These are phyloP conservation scores for Multifurca ochricompacta DNA, from an alignment of 768 basidiomycete species.

Conservation along the genomic window DNA sequence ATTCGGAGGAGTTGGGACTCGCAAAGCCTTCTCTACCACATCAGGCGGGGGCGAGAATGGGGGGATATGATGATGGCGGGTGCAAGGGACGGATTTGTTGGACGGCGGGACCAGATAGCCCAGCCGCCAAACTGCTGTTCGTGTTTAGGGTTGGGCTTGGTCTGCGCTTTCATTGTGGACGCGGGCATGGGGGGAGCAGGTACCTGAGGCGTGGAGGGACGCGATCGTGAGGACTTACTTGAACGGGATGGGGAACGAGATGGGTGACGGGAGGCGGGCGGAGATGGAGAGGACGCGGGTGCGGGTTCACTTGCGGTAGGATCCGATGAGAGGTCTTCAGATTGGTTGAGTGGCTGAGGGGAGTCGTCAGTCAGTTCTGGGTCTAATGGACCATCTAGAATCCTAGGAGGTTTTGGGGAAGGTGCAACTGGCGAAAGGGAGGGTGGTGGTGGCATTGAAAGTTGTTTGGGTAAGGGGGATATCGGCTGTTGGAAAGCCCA, in stretches of 20 bases:
- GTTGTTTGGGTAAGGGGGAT: conserved; percentile 58
- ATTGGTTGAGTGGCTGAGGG: not conserved
- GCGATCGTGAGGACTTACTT: conserved; percentile 1
- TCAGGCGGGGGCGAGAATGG: conserved; percentile 52
- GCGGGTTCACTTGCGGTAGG: not conserved
- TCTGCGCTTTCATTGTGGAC: not conserved
- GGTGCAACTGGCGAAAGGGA: conserved; percentile 17
- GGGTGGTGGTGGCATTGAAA: conserved; percentile 39
- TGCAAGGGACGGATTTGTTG: conserved; percentile 52
- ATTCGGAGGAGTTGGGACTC: conserved; percentile 40
- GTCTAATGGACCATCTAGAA: conserved; percentile 15
- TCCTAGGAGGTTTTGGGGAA: conserved; percentile 13
- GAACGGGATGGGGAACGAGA: conserved; percentile 2
- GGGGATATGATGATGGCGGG: conserved; percentile 69
- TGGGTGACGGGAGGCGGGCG: not conserved
- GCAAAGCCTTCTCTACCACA: conserved; percentile 48
- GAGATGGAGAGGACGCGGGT: not conserved
- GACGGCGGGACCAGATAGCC: conserved; percentile 70
- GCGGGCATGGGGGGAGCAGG: not conserved
- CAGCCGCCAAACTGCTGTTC: conserved; percentile 29
- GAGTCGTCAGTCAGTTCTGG: conserved; percentile 5
- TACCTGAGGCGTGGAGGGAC: not conserved
- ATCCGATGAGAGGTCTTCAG: not conserved
- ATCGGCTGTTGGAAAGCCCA: conserved; percentile 42
- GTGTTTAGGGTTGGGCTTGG: not conserved